These are phyloP conservation scores for Zalaria sp. DNA, from an alignment of 2,329 filamentous ascomycete genomes.

Conservation along the genomic window DNA sequence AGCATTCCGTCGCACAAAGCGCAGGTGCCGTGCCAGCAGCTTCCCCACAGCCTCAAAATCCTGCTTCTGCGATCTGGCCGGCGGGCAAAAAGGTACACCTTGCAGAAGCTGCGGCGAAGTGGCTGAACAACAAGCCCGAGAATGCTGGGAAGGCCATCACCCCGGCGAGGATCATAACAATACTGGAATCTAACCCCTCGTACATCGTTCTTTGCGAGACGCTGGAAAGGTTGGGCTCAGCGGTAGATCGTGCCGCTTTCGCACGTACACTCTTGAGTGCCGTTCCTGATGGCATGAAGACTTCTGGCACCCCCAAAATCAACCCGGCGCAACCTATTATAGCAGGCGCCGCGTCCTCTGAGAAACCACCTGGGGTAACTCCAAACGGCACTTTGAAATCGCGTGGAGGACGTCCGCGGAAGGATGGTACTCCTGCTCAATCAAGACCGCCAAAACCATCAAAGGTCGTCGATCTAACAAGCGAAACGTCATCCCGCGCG, in stretches of 20 bases:
- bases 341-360: neutral
- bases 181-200: constrained; percentile 39
- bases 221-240: constrained; percentile 34
- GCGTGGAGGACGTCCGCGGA: constrained; percentile 1
- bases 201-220: constrained; percentile 41
- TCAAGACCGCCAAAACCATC: neutral
- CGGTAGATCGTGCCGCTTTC: constrained; percentile 37
- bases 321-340: constrained; percentile 3
- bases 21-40: too few relatives aligned
- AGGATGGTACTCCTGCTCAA: constrained; percentile 7
- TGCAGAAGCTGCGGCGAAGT: constrained; percentile 34
- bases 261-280: constrained; percentile 35
- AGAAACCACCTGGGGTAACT: neutral
- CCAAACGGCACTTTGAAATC: neutral
- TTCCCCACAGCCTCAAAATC: neutral
- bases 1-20: neutral
- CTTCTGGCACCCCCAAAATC: neutral
- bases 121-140: constrained; percentile 26
- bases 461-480: constrained; percentile 1
- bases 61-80: constrained; percentile 26
- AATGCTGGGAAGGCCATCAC: constrained; percentile 27
- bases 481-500: neutral
- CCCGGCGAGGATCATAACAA: constrained; percentile 25
- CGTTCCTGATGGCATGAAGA: constrained; percentile 26
- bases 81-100: constrained; percentile 34